A percentile compares a stretch with the other conserved stretches of the same genome.
phyloP scores from a whole-genome alignment of 352 stramenopile species.

The Nannochloropsis limnetica region DNA sequence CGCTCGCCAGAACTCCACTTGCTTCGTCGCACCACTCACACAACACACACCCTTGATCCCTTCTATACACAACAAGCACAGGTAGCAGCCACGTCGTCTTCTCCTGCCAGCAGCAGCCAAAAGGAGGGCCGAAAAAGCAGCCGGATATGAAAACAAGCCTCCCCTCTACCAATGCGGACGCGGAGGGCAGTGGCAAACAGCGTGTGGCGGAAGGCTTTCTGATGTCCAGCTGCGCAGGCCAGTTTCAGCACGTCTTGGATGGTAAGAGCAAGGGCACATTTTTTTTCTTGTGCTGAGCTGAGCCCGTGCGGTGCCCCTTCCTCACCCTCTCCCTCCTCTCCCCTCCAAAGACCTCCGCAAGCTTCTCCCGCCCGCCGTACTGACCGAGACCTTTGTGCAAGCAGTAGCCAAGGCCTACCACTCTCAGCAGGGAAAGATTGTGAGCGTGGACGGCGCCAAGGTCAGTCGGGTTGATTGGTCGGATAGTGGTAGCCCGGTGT shows the following conservation, averaged over 20 bases:
- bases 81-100: neutral
- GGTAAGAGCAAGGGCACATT: constrained; percentile 18
- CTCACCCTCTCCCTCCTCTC: neutral
- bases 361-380: neutral
- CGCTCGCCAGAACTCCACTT: neutral
- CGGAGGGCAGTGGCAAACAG: neutral
- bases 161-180: neutral
- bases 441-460: neutral
- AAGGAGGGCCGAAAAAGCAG: neutral
- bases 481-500: neutral
- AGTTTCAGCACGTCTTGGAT: neutral
- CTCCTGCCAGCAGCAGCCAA: neutral
- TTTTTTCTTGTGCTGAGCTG: neutral
- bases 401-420: neutral
- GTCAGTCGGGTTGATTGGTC: neutral
- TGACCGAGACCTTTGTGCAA: constrained; percentile 32
- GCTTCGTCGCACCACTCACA: neutral
- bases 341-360: neutral
- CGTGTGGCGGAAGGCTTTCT: neutral
- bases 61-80: too few relatives aligned
- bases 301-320: neutral
- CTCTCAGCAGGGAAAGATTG: neutral
- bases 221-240: constrained; percentile 19
- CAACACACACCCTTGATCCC: too few relatives aligned
- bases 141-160: neutral